A percentile compares a stretch with the other conserved stretches of the same genome.
These are phyloP conservation scores for Peronospora belbahrii DNA, from an alignment of 352 stramenopile genomes.

Conservation along the genomic window DNA sequence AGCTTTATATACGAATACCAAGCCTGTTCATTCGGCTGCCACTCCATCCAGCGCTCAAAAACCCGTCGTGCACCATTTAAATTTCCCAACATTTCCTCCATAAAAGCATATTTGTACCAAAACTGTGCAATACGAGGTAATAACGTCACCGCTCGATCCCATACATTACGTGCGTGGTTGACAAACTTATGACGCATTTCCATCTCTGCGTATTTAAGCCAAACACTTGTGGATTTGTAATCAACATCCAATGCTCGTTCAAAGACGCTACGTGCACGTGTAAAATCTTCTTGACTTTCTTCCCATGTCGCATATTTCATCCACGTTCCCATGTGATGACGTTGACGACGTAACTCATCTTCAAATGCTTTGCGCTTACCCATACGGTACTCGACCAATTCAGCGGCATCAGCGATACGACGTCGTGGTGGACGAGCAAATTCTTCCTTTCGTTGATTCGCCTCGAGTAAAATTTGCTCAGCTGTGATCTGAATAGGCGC, in stretches of 20 bases:
- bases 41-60: constrained; percentile 97
- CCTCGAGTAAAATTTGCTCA: constrained; percentile 96
- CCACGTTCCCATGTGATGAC: constrained; percentile 94
- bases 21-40: constrained; percentile 96
- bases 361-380: constrained; percentile 90
- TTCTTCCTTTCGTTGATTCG: constrained; percentile 84
- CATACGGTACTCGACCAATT: constrained; percentile 90
- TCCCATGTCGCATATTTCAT: constrained; percentile 99
- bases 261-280: constrained; percentile 93
- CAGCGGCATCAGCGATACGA: constrained; percentile 85
- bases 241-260: constrained; percentile 97
- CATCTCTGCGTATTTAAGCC: constrained; percentile 98
- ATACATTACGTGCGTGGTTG: constrained; percentile 97
- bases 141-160: constrained; percentile 90
- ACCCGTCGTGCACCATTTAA: constrained; percentile 89
- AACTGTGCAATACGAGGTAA: constrained; percentile 95
- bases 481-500: constrained; percentile 99
- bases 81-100: constrained; percentile 99
- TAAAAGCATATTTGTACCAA: constrained; percentile 99
- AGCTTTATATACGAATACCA: constrained; percentile 99
- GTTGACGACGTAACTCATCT: constrained; percentile 93
- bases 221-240: constrained; percentile 91
- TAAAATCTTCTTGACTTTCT: constrained; percentile 97
- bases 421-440: constrained; percentile 62
- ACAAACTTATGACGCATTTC: constrained; percentile 99